phyloP scores from a whole-genome alignment of 441 rosid species.

The Populus hybrid region DNA sequence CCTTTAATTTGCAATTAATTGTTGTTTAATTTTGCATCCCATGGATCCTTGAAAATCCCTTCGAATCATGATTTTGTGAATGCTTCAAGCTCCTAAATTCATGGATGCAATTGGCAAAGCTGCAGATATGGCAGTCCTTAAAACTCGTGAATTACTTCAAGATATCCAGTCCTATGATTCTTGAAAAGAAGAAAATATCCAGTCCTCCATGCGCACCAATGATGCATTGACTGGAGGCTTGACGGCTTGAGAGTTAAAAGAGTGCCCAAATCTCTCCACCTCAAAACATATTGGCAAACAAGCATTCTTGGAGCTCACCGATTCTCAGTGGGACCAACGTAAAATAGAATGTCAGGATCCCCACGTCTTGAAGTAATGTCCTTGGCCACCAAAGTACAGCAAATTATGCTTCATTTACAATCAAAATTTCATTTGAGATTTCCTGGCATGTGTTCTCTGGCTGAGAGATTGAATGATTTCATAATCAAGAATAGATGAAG shows the following conservation, averaged over 20 bases:
- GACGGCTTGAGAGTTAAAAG: too few relatives aligned
- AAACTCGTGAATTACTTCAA: not conserved
- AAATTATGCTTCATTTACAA: not conserved
- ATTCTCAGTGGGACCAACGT: not conserved
- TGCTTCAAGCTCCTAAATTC: not conserved
- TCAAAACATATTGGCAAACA: too few relatives aligned
- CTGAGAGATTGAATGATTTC: not conserved
- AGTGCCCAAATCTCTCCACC: not conserved
- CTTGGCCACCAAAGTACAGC: not conserved
- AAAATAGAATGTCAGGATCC: not conserved
- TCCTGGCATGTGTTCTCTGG: not conserved
- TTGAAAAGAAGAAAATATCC: not conserved
- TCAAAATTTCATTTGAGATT: not conserved
- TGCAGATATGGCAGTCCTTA: not conserved
- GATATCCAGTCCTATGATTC: not conserved
- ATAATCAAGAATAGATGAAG: not conserved
- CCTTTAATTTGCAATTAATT: not conserved
- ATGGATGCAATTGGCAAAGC: not conserved
- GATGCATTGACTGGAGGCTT: not conserved
- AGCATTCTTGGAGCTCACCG: not conserved
- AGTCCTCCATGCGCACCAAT: not conserved
- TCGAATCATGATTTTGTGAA: not conserved
- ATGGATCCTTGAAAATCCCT: not conserved
- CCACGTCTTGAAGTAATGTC: not conserved
- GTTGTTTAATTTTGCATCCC: not conserved